A percentile compares a stretch with the other conserved stretches of the same genome.
phyloP scores from a whole-genome alignment of 192 early-diverging fungal species.

The Linnemannia zychae region DNA sequence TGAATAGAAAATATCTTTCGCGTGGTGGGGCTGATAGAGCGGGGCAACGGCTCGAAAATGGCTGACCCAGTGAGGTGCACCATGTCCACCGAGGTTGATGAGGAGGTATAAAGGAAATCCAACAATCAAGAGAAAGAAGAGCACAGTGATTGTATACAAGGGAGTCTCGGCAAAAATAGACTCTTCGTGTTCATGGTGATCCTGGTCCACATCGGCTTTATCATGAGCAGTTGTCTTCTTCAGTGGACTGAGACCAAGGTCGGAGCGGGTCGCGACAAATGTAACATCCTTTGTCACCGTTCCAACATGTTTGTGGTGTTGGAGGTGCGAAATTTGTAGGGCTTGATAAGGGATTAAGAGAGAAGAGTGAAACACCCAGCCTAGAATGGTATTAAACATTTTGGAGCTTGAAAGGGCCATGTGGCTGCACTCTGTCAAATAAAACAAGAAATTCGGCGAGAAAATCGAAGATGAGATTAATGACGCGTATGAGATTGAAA shows the following conservation, averaged over 20 bases:
- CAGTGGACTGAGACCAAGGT: slow-evolving; percentile 60
- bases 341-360: slow-evolving; percentile 94
- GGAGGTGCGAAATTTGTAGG: slow-evolving; percentile 90
- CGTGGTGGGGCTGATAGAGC: slow-evolving; percentile 84
- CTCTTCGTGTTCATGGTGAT: slow-evolving; percentile 59
- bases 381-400: slow-evolving; percentile 88
- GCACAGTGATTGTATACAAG: slow-evolving; percentile 68
- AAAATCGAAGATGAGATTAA: not conserved
- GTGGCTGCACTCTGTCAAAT: slow-evolving; percentile 87
- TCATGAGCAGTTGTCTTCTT: slow-evolving; percentile 7
- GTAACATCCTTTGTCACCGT: slow-evolving; percentile 94
- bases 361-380: slow-evolving; percentile 90
- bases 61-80: slow-evolving; percentile 76
- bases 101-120: slow-evolving; percentile 94
- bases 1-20: slow-evolving; percentile 76
- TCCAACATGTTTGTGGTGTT: slow-evolving; percentile 93
- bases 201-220: no score
- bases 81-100: slow-evolving; percentile 82
- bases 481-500: not conserved
- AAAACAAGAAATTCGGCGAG: not conserved
- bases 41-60: slow-evolving; percentile 87
- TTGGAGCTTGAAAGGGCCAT: slow-evolving; percentile 85
- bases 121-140: slow-evolving; percentile 78
- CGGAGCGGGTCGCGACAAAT: slow-evolving; percentile 82
- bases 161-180: slow-evolving; percentile 85